Conservation (phyloP, 1,284 basidiomycete species). For the Takashimella koratensis region DNA sequence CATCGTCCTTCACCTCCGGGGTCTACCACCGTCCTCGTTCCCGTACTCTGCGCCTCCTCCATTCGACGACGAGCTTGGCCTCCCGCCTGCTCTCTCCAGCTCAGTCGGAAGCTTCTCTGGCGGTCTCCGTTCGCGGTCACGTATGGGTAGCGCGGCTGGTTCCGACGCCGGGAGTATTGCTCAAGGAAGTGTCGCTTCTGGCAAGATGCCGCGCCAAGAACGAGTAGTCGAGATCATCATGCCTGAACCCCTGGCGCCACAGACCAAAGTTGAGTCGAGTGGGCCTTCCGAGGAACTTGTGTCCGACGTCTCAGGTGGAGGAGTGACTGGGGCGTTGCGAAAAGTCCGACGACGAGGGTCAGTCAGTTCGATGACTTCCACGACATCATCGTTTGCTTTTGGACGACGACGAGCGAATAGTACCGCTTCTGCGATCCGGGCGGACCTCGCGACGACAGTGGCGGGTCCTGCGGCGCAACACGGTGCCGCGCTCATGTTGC, state of each 20-base stretch:
- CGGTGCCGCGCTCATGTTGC: conserved; percentile 24
- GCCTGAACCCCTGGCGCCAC: conserved; percentile 43
- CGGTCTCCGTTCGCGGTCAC: conserved; percentile 21
- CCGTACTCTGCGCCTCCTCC: conserved; percentile 40
- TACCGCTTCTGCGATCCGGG: conserved; percentile 11
- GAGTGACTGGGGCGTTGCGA: not conserved
- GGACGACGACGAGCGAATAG: conserved; percentile 34
- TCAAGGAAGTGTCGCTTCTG: conserved; percentile 3
- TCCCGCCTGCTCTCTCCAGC: conserved; percentile 21
- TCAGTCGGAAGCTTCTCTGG: conserved; percentile 28
- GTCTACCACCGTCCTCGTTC: conserved; percentile 35
- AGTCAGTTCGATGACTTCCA: conserved; percentile 33
- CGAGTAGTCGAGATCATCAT: conserved; percentile 47
- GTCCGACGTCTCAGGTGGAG: conserved; percentile 1
- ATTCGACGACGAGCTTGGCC: conserved; percentile 42
- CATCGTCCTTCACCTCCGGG: conserved; percentile 45
- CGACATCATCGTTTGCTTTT: conserved; percentile 25
- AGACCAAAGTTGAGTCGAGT: conserved; percentile 7
- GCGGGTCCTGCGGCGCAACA: conserved; percentile 3
- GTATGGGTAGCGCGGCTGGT: conserved; percentile 26
- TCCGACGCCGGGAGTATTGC: conserved; percentile 28
- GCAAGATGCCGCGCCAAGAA: conserved; percentile 37
- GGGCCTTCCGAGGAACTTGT: conserved; percentile 5
- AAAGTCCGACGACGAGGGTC: conserved; percentile 33
- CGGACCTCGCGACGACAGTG: conserved; percentile 1